Percentiles rank a stretch among this genome's conserved stretches.
These are phyloP conservation scores for Rhodotorula sp. DNA, from an alignment of 1,284 basidiomycete genomes.

Conservation along the genomic window DNA sequence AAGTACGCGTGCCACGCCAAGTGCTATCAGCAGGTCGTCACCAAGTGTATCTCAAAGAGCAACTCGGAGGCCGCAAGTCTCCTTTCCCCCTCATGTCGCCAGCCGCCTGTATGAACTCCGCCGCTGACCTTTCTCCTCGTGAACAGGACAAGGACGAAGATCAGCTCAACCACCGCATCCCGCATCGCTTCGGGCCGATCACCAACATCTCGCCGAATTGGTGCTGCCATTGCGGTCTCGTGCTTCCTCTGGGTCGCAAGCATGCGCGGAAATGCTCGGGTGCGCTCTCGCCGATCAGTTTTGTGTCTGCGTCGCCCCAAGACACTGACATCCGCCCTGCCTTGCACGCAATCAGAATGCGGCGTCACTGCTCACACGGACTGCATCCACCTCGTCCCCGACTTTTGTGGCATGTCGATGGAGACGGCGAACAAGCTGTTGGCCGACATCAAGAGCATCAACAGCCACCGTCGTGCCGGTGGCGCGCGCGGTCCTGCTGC, in stretches of 20 bases:
- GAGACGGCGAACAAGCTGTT: conserved; percentile 95
- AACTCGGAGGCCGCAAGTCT: conserved; percentile 75
- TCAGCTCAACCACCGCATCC: conserved; percentile 99
- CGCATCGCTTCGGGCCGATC: conserved; percentile 95
- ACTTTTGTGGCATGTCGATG: conserved; percentile 99
- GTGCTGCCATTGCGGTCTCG: conserved; percentile 99
- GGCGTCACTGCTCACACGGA: conserved; percentile 95
- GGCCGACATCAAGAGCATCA: conserved; percentile 77
- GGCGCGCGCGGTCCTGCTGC: conserved; percentile 37
- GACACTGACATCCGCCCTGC: no score
- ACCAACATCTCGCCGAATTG: conserved; percentile 98
- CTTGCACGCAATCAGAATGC: conserved; percentile 62
- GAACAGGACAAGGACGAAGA: conserved; percentile 91
- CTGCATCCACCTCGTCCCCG: conserved; percentile 96
- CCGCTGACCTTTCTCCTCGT: neutral
- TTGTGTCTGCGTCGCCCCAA: neutral
- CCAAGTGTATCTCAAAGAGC: conserved; percentile 98
- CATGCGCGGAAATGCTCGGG: conserved; percentile 87
- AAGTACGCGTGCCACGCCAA: conserved; percentile 99
- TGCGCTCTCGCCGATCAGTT: conserved; percentile 16
- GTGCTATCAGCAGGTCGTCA: conserved; percentile 98
- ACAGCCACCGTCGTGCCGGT: conserved; percentile 41
- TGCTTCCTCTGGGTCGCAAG: conserved; percentile 95
- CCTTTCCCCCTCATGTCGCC: neutral
- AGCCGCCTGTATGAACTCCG: neutral